Conservation (phyloP, 345 rosid species). For the Heritiera fomes region DNA sequence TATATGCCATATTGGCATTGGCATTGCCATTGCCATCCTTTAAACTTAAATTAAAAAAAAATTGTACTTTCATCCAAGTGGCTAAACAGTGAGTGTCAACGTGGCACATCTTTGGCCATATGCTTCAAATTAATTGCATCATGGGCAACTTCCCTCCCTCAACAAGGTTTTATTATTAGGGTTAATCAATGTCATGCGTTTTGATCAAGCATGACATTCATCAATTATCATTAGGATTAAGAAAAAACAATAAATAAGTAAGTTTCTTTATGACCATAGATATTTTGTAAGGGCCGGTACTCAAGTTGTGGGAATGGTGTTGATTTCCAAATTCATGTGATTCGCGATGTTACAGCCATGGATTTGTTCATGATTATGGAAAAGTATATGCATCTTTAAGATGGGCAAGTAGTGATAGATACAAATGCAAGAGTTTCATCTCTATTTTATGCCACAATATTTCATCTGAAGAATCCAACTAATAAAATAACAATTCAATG, state of each 20-base stretch:
- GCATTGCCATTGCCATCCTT: neutral
- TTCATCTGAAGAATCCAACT: too few species aligned
- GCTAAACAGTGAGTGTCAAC: neutral
- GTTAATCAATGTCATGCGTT: neutral
- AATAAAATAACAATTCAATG: too few species aligned
- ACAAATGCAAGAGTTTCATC: too few species aligned
- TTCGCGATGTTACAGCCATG: neutral
- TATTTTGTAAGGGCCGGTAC: neutral
- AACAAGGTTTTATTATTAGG: too few species aligned
- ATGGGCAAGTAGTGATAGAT: neutral
- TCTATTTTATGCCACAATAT: too few species aligned
- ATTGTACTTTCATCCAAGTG: neutral
- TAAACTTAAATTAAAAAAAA: too few species aligned
- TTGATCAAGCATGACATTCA: neutral
- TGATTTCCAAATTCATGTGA: constrained; percentile 22
- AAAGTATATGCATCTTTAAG: neutral
- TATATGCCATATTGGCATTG: neutral
- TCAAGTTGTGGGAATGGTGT: too few species aligned
- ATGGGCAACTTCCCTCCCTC: too few species aligned
- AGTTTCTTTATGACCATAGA: constrained; percentile 1
- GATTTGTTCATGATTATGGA: neutral
- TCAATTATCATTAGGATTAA: neutral
- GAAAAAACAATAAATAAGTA: too few species aligned
- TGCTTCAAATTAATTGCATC: neutral
- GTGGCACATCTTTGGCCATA: constrained; percentile 9